These are phyloP conservation scores for Penicillium simplicissimum DNA, from an alignment of 495 filamentous ascomycete species.

Conservation along the genomic window DNA sequence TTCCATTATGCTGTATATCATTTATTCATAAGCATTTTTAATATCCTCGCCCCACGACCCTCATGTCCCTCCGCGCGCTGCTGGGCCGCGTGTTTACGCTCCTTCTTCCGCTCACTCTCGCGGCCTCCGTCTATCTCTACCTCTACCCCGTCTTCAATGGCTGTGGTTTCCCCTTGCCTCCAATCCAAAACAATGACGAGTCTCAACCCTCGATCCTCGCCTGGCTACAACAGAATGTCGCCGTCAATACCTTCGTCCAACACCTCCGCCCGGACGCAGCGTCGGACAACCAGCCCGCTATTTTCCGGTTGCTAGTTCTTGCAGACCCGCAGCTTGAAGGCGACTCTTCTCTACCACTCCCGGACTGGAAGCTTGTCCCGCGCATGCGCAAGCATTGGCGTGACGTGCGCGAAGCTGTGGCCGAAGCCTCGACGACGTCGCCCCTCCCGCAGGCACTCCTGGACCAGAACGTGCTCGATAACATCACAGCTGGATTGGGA, in stretches of 20 bases:
- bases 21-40: constrained; percentile 17
- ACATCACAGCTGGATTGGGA: constrained; percentile 48
- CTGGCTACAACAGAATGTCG: constrained; percentile 30
- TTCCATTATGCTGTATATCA: constrained; percentile 28
- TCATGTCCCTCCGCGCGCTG: constrained; percentile 57
- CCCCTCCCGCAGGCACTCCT: constrained; percentile 19
- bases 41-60: constrained; percentile 15
- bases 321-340: constrained; percentile 96
- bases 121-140: constrained; percentile 77
- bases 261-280: constrained; percentile 38
- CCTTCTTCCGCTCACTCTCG: constrained; percentile 68
- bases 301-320: constrained; percentile 88
- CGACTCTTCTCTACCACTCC: constrained; percentile 73
- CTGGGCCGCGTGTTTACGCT: constrained; percentile 62
- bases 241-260: constrained; percentile 49
- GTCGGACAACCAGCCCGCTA: constrained; percentile 34
- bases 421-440: constrained; percentile 18
- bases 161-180: constrained; percentile 77
- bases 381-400: constrained; percentile 55
- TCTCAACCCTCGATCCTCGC: constrained; percentile 12
- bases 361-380: constrained; percentile 59
- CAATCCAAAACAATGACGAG: constrained; percentile 8
- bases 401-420: constrained; percentile 30
- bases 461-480: constrained; percentile 32
- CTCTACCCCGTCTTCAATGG: constrained; percentile 79